These are phyloP conservation scores for Myxozyma neglecta DNA, from an alignment of 805 yeast genomes.

Conservation along the genomic window DNA sequence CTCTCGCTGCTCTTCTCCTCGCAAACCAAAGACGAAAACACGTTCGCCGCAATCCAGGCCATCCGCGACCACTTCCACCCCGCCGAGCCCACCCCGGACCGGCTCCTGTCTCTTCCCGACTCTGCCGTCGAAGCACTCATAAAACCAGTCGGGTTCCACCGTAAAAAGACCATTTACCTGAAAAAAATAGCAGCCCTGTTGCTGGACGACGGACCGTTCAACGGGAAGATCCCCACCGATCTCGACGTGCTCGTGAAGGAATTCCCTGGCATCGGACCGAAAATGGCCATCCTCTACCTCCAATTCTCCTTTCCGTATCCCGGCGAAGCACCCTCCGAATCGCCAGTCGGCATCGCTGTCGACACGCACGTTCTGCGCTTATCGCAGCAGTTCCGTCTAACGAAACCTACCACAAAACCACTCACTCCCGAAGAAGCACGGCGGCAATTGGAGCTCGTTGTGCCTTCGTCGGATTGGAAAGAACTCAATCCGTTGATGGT, in stretches of 20 bases:
- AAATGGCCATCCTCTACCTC: constrained; percentile 81
- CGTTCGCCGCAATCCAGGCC: constrained; percentile 65
- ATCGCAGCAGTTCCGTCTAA: constrained; percentile 29
- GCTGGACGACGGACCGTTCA: constrained; percentile 35
- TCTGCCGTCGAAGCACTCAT: constrained; percentile 54
- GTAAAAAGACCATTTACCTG: constrained; percentile 71
- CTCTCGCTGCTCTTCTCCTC: constrained; percentile 84
- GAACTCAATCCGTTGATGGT: constrained; percentile 85
- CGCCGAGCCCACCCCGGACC: constrained; percentile 45
- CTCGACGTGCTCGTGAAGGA: constrained; percentile 58
- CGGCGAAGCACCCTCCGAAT: background rate
- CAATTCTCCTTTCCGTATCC: constrained; percentile 56
- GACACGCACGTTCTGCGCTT: constrained; percentile 83
- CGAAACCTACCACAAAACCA: constrained; percentile 29
- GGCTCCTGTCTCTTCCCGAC: constrained; percentile 40
- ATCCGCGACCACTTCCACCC: constrained; percentile 51
- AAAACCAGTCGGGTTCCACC: constrained; percentile 83
- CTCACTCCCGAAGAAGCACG: constrained; percentile 78
- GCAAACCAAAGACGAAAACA: constrained; percentile 88
- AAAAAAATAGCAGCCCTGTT: constrained; percentile 60
- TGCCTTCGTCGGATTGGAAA: constrained; percentile 72
- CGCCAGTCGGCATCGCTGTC: constrained; percentile 78
- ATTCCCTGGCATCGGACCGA: constrained; percentile 93
- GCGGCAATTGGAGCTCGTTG: constrained; percentile 65
- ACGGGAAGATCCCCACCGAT: constrained; percentile 72